Conservation (phyloP, 257 asterid species). For the Jacaranda mimosifolia region DNA sequence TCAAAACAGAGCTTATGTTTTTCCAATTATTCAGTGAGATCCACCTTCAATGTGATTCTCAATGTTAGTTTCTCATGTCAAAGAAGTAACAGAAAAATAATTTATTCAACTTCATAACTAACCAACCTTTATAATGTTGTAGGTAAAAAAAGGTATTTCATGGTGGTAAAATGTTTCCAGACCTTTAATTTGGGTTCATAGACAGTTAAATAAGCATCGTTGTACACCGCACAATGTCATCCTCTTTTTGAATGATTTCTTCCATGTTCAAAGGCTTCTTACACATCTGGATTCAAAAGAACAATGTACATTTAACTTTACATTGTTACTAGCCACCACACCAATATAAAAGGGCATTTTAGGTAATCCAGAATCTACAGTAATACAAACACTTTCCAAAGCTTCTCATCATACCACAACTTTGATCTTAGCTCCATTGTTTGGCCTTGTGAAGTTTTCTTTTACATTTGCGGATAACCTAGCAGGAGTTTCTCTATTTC, state of each 20-base stretch:
- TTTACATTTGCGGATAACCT: constrained; percentile 59
- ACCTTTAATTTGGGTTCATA: constrained; percentile 97
- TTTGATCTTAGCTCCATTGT: constrained; percentile 91
- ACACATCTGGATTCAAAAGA: constrained; percentile 70
- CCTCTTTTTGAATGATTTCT: constrained; percentile 86
- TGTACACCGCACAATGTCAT: constrained; percentile 83
- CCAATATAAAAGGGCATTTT: constrained; percentile 15
- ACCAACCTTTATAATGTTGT: constrained; percentile 10
- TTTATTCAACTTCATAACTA: background rate
- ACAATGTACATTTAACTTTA: constrained; percentile 25
- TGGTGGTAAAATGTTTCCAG: constrained; percentile 32
- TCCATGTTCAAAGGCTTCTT: constrained; percentile 96
- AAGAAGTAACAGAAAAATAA: constrained; percentile 4
- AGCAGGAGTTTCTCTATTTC: constrained; percentile 65
- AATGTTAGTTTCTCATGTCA: constrained; percentile 42
- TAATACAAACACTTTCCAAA: background rate
- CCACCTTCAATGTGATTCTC: constrained; percentile 68
- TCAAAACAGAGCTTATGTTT: constrained; percentile 96
- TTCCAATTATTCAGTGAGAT: constrained; percentile 96
- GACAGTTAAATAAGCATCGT: constrained; percentile 76
- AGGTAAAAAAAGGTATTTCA: constrained; percentile 9
- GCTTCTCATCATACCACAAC: constrained; percentile 74
- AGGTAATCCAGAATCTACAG: background rate
- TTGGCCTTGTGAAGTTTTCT: constrained; percentile 74
- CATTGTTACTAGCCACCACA: constrained; percentile 22